Percentiles rank a stretch among this genome's conserved stretches.
phyloP scores from a whole-genome alignment of 441 rosid genomes.

The Corymbia citriodora region DNA sequence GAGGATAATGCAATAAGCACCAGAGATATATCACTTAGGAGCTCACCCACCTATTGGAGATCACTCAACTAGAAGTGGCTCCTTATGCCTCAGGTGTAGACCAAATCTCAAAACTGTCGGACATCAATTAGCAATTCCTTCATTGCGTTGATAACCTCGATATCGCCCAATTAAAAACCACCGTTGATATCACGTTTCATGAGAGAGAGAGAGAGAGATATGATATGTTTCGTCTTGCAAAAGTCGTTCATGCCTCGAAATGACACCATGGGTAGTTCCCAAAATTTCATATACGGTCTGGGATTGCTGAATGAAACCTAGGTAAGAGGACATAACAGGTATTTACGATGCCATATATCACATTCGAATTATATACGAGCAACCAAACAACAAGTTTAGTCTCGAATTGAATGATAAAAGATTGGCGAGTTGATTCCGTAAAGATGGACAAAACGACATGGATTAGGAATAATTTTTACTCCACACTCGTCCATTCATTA shows the following conservation, averaged over 20 bases:
- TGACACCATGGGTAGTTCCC: background rate
- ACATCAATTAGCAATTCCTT: background rate
- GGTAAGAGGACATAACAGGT: background rate
- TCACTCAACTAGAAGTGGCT: background rate
- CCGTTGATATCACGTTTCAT: background rate
- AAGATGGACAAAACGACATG: background rate
- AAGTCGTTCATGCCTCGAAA: background rate
- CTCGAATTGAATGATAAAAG: background rate
- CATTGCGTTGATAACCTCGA: background rate
- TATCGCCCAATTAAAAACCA: background rate
- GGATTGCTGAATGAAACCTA: background rate
- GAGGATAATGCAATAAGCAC: background rate
- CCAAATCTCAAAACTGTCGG: background rate
- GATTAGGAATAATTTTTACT: background rate
- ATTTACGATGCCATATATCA: background rate
- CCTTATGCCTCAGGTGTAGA: background rate
- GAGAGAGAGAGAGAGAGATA: background rate
- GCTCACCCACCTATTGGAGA: background rate
- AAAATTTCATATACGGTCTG: background rate
- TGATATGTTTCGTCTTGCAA: background rate
- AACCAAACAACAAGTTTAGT: background rate
- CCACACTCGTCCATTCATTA: background rate
- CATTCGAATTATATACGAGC: background rate
- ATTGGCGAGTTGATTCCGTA: background rate
- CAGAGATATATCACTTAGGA: background rate